phyloP scores from a whole-genome alignment of 129 eudicot genomes.

The Logfia minima region DNA sequence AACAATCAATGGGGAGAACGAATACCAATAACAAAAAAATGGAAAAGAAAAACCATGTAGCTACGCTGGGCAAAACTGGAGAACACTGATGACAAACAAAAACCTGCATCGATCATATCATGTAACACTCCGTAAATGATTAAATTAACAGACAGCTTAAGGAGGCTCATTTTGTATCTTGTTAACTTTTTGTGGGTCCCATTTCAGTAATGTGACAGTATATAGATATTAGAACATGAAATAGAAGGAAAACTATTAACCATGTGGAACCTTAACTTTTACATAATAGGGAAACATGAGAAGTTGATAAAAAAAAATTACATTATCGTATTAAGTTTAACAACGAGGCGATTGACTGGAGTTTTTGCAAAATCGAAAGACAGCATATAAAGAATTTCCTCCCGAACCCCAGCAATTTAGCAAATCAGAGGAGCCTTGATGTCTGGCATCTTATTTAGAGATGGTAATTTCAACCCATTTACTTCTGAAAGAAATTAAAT shows the following conservation, averaged over 20 bases:
- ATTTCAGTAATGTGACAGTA: background rate
- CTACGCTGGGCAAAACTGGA: conserved; percentile 42
- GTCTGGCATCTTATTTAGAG: background rate
- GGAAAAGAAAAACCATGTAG: conserved; percentile 23
- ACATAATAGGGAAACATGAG: background rate
- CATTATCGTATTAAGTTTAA: too few relatives aligned
- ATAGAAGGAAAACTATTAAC: background rate
- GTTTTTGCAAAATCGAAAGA: too few relatives aligned
- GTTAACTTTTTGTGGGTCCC: background rate
- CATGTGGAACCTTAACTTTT: background rate
- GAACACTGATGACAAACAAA: conserved; percentile 23
- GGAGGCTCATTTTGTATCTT: background rate
- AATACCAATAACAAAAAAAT: conserved; percentile 19
- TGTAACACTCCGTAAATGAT: background rate
- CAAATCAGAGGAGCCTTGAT: background rate
- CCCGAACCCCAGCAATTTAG: background rate
- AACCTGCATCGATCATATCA: conserved; percentile 28
- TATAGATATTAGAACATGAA: background rate
- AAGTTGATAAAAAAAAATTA: background rate
- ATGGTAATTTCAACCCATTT: background rate
- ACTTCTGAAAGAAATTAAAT: too few relatives aligned
- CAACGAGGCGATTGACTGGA: too few relatives aligned
- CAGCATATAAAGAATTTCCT: too few relatives aligned
- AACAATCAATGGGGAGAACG: background rate
- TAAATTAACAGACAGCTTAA: background rate